Conservation (phyloP, 2,329 filamentous ascomycete species). For the Akanthomyces dipterigenus region DNA sequence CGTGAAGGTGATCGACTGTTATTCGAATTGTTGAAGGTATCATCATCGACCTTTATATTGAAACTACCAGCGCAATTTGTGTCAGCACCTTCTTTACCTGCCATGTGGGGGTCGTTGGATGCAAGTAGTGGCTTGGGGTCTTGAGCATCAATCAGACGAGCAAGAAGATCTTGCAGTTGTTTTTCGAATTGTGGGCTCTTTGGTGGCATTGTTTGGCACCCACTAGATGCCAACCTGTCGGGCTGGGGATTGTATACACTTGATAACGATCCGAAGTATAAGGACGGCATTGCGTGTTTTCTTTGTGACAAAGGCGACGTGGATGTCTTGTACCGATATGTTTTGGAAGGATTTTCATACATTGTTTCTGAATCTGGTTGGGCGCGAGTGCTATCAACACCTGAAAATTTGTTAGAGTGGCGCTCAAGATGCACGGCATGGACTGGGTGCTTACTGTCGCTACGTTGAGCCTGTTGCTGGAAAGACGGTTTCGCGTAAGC, state of each 20-base stretch:
- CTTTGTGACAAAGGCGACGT: not conserved
- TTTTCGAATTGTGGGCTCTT: conserved; percentile 32
- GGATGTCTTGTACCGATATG: not conserved
- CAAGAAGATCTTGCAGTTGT: conserved; percentile 32
- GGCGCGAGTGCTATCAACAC: not conserved
- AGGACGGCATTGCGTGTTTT: not conserved
- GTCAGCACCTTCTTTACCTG: conserved; percentile 25
- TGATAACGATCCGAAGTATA: conserved; percentile 11
- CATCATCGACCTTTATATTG: conserved; percentile 38
- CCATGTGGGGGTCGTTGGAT: not conserved
- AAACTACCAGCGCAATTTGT: conserved; percentile 38
- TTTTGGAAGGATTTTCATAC: conserved; percentile 8
- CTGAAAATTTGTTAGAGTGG: not conserved
- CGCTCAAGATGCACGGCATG: too few relatives aligned
- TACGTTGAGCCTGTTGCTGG: not conserved
- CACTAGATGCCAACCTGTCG: conserved; percentile 25
- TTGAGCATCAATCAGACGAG: conserved; percentile 14
- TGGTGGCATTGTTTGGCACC: conserved; percentile 19
- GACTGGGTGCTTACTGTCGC: not conserved
- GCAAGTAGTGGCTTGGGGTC: not conserved
- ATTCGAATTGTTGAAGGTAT: conserved; percentile 26
- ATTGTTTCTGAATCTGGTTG: conserved; percentile 6
- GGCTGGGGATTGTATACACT: conserved; percentile 11
- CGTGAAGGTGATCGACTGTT: not conserved
- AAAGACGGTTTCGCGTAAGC: conserved; percentile 6